phyloP scores from a whole-genome alignment of 345 rosid genomes.

The Carallia pectinifolia region DNA sequence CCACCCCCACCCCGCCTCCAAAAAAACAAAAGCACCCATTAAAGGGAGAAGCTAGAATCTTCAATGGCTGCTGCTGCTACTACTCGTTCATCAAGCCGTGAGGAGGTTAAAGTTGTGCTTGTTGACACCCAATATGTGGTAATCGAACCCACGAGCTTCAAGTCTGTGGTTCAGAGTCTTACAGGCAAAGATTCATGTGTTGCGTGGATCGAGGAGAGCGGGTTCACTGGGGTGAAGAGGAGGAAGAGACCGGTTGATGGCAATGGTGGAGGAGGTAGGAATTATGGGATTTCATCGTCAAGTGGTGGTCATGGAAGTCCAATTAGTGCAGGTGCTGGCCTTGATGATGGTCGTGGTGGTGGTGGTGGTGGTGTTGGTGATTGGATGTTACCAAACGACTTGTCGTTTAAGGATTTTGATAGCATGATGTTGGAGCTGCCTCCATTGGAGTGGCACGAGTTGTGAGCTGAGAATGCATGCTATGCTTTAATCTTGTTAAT shows the following conservation, averaged over 20 bases:
- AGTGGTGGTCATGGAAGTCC: not conserved
- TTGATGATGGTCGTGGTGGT: too few relatives aligned
- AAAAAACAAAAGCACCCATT: too few relatives aligned
- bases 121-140: slow-evolving; percentile 56
- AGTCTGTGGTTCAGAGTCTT: slow-evolving; percentile 62
- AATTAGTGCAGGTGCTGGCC: not conserved
- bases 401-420: slow-evolving; percentile 35
- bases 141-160: slow-evolving; percentile 54
- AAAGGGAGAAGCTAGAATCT: not conserved
- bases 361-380: not conserved
- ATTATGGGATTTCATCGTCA: too few relatives aligned
- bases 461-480: slow-evolving; percentile 14
- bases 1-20: too few relatives aligned
- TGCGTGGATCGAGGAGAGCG: slow-evolving; percentile 29
- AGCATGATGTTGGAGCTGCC: slow-evolving; percentile 32
- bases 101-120: slow-evolving; percentile 46
- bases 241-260: slow-evolving; percentile 5
- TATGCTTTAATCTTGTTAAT: not conserved
- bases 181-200: slow-evolving; percentile 60
- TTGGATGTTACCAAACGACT: slow-evolving; percentile 20
- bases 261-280: not conserved
- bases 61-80: slow-evolving; percentile 3
- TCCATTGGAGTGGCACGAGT: slow-evolving; percentile 23
- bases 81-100: not conserved
- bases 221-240: slow-evolving; percentile 16